Evolutionary conservation across 495 filamentous ascomycete species (phyloP), one percentile per base, ranked within the genome.

Genomic region (Trichocladium antarcticum): DNA sequence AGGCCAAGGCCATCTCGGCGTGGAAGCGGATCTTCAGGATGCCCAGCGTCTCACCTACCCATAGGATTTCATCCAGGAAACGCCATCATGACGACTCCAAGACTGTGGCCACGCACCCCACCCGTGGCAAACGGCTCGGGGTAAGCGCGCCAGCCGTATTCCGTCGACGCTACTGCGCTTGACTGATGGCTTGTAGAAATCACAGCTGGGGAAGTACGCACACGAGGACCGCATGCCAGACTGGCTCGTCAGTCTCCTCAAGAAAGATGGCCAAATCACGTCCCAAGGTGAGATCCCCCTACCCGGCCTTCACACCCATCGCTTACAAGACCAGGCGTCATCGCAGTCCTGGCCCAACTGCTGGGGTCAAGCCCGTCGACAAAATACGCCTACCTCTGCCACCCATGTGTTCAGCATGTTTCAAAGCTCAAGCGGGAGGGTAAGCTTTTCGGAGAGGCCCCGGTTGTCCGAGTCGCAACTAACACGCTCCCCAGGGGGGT

Each of bases 141-240:
- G 63, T 59, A 56, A 38, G 58, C 54, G 38, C 27, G 27, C 10
- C 27, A 29, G 10, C 27, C n/a, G 15, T 43, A 35, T 20, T 11
- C 11, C 12, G 15, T 35, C 5, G 11, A 9, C 7, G 16, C 10
- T n/a, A 11, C 14, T 24, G 42, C 16, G 50, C 12, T 32, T 20
- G 9, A n/a, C n/a, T 29, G 34, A 14, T 7, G 8, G 12, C 3
- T 19, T 19, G 22, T 16, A 64, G 61, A 60, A 73, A 69, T 65
- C 67, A 55, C 86, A 96, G 57, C 73, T 98, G 31, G 92, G 92
- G 0, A 85, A 83, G 11, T 79, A 92, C 69, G 86, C 88, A 6
- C 77, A 87, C 59, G 92, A 98, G 62, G 80, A 84, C 32, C 75
- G 78, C 51, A 98, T 98, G 92, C 92, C 92, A 1, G 68, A 69